These are phyloP conservation scores for Garcia nutans DNA, from an alignment of 345 rosid genomes.

Conservation along the genomic window DNA sequence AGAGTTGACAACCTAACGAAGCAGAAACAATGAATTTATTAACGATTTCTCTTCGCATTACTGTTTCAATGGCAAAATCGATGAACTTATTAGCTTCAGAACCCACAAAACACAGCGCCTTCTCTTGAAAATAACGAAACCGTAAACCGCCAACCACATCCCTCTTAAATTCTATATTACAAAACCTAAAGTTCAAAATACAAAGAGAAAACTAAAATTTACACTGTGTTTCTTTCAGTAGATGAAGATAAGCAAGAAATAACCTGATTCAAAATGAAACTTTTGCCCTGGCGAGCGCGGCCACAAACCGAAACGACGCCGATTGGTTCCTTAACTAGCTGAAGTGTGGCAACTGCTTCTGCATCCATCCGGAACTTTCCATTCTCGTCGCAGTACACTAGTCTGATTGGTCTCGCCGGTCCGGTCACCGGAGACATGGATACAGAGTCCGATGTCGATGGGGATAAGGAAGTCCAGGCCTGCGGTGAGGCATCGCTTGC, in stretches of 20 bases:
- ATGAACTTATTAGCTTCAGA: not conserved
- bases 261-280: slow-evolving; percentile 93
- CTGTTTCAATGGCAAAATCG: not conserved
- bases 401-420: slow-evolving; percentile 87
- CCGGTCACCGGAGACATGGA: slow-evolving; percentile 61
- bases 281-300: slow-evolving; percentile 97
- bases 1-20: not conserved
- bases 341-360: slow-evolving; percentile 90
- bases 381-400: slow-evolving; percentile 86
- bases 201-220: slow-evolving; percentile 3
- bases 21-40: not conserved
- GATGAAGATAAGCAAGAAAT: not conserved
- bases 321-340: slow-evolving; percentile 92
- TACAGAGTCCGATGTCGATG: not conserved
- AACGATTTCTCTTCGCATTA: not conserved
- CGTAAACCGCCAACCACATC: not conserved
- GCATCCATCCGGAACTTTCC: slow-evolving; percentile 99
- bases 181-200: slow-evolving; percentile 14
- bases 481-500: slow-evolving; percentile 17
- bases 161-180: not conserved
- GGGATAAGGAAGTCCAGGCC: slow-evolving; percentile 2
- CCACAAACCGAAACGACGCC: slow-evolving; percentile 99
- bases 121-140: not conserved
- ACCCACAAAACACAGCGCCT: not conserved
- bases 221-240: not conserved